A percentile compares a stretch with the other conserved stretches of the same genome.
phyloP scores from a whole-genome alignment of 2,329 filamentous ascomycete genomes.

The Epichloe coenophiala region DNA sequence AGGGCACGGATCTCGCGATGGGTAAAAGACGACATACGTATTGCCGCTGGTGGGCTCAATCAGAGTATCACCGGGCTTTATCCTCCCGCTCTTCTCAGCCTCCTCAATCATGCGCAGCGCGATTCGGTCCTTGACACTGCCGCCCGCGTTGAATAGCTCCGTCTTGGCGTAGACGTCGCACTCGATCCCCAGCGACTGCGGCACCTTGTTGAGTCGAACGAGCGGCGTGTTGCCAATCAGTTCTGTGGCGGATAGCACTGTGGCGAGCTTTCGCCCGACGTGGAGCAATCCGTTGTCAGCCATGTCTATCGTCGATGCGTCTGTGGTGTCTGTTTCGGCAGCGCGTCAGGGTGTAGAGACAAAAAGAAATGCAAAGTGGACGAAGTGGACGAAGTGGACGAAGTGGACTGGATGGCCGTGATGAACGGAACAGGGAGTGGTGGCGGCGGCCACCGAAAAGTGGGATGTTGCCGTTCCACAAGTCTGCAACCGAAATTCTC shows the following conservation, averaged over 20 bases:
- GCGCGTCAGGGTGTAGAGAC: too few relatives aligned
- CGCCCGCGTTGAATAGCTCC: conserved; percentile 87
- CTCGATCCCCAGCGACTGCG: conserved; percentile 78
- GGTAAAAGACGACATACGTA: conserved; percentile 37
- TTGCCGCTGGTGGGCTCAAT: conserved; percentile 98
- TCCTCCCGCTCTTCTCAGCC: conserved; percentile 78
- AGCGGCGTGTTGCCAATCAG: conserved; percentile 95
- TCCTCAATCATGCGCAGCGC: conserved; percentile 95
- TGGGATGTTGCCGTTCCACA: too few relatives aligned
- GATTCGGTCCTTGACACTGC: conserved; percentile 90
- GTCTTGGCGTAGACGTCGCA: conserved; percentile 83
- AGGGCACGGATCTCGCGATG: background rate
- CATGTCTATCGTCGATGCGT: background rate
- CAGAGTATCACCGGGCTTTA: conserved; percentile 92
- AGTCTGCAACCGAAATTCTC: too few relatives aligned
- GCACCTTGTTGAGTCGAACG: conserved; percentile 84
- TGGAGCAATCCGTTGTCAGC: conserved; percentile 3
- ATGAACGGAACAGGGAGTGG: too few relatives aligned
- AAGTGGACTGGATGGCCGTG: too few relatives aligned
- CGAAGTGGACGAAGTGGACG: background rate
- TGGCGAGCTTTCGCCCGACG: conserved; percentile 18
- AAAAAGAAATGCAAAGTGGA: background rate
- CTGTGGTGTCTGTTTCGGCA: background rate
- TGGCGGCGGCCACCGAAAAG: too few relatives aligned
- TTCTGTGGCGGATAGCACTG: conserved; percentile 55